Base-by-base conservation (phyloP, 1,139 yeast species). In the Hansenula anomala region DNA sequence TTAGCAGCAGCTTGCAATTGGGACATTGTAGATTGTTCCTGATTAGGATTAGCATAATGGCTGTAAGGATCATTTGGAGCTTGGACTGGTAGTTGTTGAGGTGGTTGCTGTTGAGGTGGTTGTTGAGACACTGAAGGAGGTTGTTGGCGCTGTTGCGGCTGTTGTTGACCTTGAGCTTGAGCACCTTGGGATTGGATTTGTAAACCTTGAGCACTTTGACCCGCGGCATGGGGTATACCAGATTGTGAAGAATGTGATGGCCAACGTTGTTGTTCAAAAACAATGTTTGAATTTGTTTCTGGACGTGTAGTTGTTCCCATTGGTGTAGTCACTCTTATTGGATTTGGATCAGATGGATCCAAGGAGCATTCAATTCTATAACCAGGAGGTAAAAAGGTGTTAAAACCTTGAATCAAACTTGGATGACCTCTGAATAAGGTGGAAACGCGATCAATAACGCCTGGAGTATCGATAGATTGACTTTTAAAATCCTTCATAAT, bases 401-500 rank as follows among this genome's bases (percentile, higher is more conserved):
- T 92, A 64, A 92, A 94, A 0, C 99, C 98, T 64, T 92, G 97
- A 47, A 92, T 90, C 55, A 92, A 71, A 52, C 79, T 78, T 3
- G 96, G 96, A 60, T 89, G 96, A 6, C 97, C 98, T 46, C 89
- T 76, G 60, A 92, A 92, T 43, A 92, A 67, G 2, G 85, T 77
- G 0, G 97, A 88, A 1, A 92, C 98, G 42, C 98, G 73, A 57
- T 89, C 96, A 58, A 92, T 92, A 28, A 92, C 99, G 17, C 97
- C 99, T 0, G 98, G 98, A 1, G 99, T 92, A 61, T 94, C 97
- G 55, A 92, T 90, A 69, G 79, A 78, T 65, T 90, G 97, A 36
- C 95, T 84, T 67, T 94, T 92, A 69, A 94, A 94, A 59, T 94
- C 98, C 64, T 92, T 92, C 99, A 92, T 92, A 47, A 92, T 92